Evolutionary conservation across 768 basidiomycete species (phyloP), one percentile per base, ranked within the genome.

Genomic region (Amanita subjunquillea): DNA sequence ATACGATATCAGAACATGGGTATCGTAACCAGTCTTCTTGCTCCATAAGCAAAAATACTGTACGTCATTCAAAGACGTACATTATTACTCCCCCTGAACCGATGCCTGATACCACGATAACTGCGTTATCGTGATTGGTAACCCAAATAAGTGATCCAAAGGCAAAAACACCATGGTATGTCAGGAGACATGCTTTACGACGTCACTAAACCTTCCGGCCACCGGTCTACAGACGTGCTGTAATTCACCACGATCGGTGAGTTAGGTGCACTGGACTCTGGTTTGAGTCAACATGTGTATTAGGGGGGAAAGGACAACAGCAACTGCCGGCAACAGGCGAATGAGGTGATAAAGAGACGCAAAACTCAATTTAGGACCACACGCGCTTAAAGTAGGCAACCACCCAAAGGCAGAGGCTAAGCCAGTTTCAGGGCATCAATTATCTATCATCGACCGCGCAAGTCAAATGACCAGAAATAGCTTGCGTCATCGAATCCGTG

Each of bases 1-100:
- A 80, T 1, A 83, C 76, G 15, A 84, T 67, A 56, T 85, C 84
- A 3, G 80, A n/a, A 82, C 64, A 85, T 73, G 36, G 85, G 75
- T 51, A 86, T 85, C 50, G 77, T 79, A 13, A 76, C 76, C 23
- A 84, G 67, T 1, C 81, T 83, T 43, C 44, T 51, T 29, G 41
- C 15, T 20, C 6, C 12, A 7, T 13, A 43, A 17, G 17, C 8
- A 20, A 47, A 10, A 45, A 39, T 36, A 15, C 0, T 22, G 34
- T 1, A 22, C 9, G 29, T 9, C 29, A 30, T 32, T 30, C 20
- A 17, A 12, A 20, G 3, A 70, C 77, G 55, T 58, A 82, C 82
- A 81, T 79, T 56, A 74, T 69, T 74, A 83, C 79, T 2, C 81
- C 82, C 6, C 76, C 80, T 3, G 79, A 81, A 2, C 81, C 82